Conservation (phyloP, 495 filamentous ascomycete genomes). For the Durotheca rogersii region DNA sequence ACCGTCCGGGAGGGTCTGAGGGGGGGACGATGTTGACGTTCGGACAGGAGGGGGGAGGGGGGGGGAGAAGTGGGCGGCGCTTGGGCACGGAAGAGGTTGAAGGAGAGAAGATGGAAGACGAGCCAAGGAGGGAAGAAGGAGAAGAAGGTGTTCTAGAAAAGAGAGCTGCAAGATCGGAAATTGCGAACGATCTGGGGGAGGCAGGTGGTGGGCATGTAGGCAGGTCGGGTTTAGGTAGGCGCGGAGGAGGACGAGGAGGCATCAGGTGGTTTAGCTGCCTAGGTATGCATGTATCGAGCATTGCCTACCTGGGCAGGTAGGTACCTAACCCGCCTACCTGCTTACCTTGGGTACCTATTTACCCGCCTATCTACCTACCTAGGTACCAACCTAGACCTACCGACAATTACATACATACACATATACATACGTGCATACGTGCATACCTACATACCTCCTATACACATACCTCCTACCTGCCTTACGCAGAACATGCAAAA, state of each 20-base stretch:
- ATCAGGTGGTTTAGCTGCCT: too few species aligned
- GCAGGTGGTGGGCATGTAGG: constrained; percentile 13
- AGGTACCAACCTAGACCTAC: background rate
- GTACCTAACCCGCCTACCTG: background rate
- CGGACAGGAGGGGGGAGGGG: constrained; percentile 9
- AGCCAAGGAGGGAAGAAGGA: constrained; percentile 12
- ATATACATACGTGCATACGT: background rate
- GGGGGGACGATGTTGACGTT: constrained; percentile 14
- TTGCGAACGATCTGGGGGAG: constrained; percentile 27
- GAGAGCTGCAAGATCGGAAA: constrained; percentile 29
- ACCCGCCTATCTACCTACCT: background rate
- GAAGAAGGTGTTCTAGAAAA: constrained; percentile 7
- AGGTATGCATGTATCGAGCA: background rate
- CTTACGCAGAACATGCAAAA: too few species aligned
- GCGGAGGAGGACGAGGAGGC: too few species aligned
- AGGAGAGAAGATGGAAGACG: background rate
- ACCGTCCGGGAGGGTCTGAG: constrained; percentile 17
- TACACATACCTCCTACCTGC: too few species aligned
- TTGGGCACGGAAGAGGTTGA: constrained; percentile 14
- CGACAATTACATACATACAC: background rate
- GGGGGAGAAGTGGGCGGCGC: too few species aligned
- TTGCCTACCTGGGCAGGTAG: background rate
- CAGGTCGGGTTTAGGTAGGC: too few species aligned
- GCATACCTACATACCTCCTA: background rate
- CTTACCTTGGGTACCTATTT: background rate